These are phyloP conservation scores for Lichtheimia hyalospora DNA, from an alignment of 371 early-diverging fungal species.

Conservation along the genomic window DNA sequence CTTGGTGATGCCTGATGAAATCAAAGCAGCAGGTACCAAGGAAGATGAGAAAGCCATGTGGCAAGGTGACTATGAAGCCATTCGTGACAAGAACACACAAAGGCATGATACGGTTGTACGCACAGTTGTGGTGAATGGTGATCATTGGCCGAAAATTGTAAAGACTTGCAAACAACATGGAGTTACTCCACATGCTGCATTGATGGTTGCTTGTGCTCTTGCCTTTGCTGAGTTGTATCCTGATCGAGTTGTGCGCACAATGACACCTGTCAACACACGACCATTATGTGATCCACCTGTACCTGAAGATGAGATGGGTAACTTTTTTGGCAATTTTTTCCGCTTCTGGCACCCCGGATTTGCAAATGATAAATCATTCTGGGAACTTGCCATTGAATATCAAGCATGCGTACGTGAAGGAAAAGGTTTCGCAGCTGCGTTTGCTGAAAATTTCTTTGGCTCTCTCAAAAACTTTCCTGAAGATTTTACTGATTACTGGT, in stretches of 20 bases:
- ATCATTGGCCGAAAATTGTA: conserved; percentile 14
- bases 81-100: conserved; percentile 6
- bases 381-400: conserved; percentile 28
- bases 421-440: conserved; percentile 16
- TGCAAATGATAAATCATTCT: conserved; percentile 6
- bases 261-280: conserved; percentile 42
- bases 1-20: background rate
- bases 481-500: conserved; percentile 26
- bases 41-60: conserved; percentile 15
- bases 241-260: conserved; percentile 2
- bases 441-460: conserved; percentile 11
- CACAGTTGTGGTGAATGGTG: conserved; percentile 10
- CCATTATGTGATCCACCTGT: conserved; percentile 30
- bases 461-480: conserved; percentile 27
- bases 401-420: conserved; percentile 13
- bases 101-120: conserved; percentile 24
- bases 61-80: conserved; percentile 33
- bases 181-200: conserved; percentile 32
- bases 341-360: conserved; percentile 15
- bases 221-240: conserved; percentile 32
- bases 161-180: conserved; percentile 18
- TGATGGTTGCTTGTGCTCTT: conserved; percentile 20
- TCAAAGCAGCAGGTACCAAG: background rate
- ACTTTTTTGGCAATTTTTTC: conserved; percentile 32
- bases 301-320: conserved; percentile 33